Conservation (phyloP, 2,329 filamentous ascomycete species). For the Acephala macrosclerotiorum region DNA sequence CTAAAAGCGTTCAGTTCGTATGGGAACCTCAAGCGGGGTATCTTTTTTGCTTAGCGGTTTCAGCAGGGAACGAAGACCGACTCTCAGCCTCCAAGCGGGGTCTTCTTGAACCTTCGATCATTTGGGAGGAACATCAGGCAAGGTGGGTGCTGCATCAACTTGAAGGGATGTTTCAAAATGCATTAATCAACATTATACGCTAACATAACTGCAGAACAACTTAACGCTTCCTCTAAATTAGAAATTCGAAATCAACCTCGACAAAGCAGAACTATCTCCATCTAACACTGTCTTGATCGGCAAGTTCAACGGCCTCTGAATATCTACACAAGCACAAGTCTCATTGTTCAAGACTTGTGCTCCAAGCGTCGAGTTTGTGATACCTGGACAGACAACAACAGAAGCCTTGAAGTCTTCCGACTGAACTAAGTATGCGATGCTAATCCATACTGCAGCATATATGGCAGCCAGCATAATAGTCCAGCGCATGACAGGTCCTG, state of each 20-base stretch:
- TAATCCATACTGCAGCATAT: constrained; percentile 1
- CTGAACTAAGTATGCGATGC: not conserved
- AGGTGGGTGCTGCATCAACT: no score
- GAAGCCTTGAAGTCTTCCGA: constrained; percentile 6
- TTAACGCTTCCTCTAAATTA: not conserved
- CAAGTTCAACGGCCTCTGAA: not conserved
- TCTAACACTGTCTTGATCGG: not conserved
- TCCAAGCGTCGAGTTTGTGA: not conserved
- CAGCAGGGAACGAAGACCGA: not conserved
- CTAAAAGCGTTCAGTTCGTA: not conserved
- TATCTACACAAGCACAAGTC: not conserved
- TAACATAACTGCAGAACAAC: not conserved
- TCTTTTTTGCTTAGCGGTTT: not conserved
- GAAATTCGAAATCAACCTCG: constrained; percentile 13
- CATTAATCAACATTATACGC: not conserved
- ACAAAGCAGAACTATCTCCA: constrained; percentile 1
- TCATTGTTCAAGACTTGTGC: constrained; percentile 1
- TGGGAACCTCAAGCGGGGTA: not conserved
- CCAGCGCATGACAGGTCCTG: not conserved
- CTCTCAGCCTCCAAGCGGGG: no score
- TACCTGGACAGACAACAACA: not conserved
- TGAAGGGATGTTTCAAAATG: no score
- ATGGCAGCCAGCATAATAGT: not conserved
- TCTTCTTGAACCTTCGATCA: no score
- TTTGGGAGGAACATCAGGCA: not conserved